These are phyloP conservation scores for Solanum etuberosum DNA, from an alignment of 257 asterid genomes.

Conservation along the genomic window DNA sequence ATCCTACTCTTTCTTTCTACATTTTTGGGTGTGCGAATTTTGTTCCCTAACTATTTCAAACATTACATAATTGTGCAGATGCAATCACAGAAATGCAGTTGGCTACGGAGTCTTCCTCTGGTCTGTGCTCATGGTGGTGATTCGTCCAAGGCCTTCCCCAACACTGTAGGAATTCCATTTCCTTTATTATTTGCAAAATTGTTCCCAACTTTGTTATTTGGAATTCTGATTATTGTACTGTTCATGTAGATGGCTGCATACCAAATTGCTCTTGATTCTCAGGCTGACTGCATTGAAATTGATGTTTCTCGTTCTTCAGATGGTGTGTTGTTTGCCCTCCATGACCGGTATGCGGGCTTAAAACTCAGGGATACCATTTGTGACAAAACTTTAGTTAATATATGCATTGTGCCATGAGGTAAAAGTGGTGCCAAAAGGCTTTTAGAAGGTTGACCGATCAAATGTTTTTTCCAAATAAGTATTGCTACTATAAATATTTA, in stretches of 20 bases:
- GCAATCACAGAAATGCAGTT: conserved; percentile 52
- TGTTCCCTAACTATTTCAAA: background rate
- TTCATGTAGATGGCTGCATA: conserved; percentile 67
- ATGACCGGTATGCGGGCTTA: conserved; percentile 62
- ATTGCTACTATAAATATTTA: background rate
- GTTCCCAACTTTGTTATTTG: background rate
- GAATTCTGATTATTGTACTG: background rate
- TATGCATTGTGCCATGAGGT: background rate
- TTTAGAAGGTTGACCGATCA: background rate
- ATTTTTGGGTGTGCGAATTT: background rate
- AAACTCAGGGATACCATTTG: background rate
- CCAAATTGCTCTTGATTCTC: conserved; percentile 53
- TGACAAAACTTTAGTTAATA: background rate
- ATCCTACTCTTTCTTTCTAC: background rate
- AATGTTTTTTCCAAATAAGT: background rate
- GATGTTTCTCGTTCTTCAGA: conserved; percentile 94
- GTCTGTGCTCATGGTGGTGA: conserved; percentile 99
- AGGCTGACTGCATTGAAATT: conserved; percentile 86
- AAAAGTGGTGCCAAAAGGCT: background rate
- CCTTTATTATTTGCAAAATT: background rate
- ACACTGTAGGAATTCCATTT: conserved; percentile 51
- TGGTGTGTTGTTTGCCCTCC: conserved; percentile 83
- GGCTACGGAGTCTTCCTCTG: conserved; percentile 73
- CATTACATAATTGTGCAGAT: conserved; percentile 28
- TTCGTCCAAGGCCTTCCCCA: conserved; percentile 87